Percentiles rank a stretch among this genome's conserved stretches.
These are phyloP conservation scores for Aspergillus ustus DNA, from an alignment of 2,329 filamentous ascomycete species.

Conservation along the genomic window DNA sequence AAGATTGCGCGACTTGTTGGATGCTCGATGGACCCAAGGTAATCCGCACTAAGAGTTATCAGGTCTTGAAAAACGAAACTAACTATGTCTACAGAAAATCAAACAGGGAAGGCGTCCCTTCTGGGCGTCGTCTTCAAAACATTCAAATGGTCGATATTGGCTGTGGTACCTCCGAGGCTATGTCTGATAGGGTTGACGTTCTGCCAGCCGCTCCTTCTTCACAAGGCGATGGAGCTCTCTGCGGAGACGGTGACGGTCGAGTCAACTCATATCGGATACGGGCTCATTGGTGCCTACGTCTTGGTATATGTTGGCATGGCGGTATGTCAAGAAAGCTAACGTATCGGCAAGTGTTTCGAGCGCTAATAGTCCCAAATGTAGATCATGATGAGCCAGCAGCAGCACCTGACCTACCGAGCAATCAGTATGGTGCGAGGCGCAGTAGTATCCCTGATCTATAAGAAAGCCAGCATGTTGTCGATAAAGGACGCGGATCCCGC, in stretches of 20 bases:
- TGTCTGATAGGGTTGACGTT: slow-evolving; percentile 20
- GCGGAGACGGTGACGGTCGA: slow-evolving; percentile 3
- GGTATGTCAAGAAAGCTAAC: slow-evolving; percentile 22
- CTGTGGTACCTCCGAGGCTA: slow-evolving; percentile 32
- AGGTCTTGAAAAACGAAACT: background rate
- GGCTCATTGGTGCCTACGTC: slow-evolving; percentile 42
- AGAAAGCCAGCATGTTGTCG: slow-evolving; percentile 47
- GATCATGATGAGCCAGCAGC: slow-evolving; percentile 33
- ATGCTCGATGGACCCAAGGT: slow-evolving; percentile 5
- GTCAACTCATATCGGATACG: slow-evolving; percentile 35
- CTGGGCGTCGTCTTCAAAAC: background rate
- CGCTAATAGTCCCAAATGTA: background rate
- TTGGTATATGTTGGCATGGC: slow-evolving; percentile 46
- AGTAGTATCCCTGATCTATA: slow-evolving; percentile 52
- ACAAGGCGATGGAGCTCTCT: slow-evolving; percentile 27
- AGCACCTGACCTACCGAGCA: slow-evolving; percentile 41
- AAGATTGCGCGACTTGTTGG: background rate
- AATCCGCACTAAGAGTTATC: background rate
- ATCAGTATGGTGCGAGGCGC: slow-evolving; percentile 46
- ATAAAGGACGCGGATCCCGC: slow-evolving; percentile 39
- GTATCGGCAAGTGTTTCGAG: background rate
- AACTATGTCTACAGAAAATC: background rate
- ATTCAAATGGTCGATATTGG: slow-evolving; percentile 1
- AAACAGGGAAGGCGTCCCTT: slow-evolving; percentile 3
- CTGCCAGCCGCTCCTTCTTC: slow-evolving; percentile 33